These are phyloP conservation scores for Niebla homalea DNA, from an alignment of 495 filamentous ascomycete species.

Conservation along the genomic window DNA sequence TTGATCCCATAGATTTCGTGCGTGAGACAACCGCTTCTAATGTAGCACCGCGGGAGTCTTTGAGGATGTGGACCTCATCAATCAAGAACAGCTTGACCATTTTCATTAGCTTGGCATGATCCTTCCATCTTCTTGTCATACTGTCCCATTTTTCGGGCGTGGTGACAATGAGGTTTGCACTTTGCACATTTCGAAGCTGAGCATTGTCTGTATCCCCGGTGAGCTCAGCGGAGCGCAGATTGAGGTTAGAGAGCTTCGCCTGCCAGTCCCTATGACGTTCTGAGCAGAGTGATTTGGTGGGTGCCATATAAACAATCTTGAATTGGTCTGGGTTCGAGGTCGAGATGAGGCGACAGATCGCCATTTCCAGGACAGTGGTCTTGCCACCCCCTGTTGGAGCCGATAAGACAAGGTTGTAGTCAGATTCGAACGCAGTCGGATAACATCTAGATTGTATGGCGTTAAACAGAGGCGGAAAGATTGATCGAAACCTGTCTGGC, in stretches of 20 bases:
- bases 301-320: conserved; percentile 93
- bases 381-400: conserved; percentile 93
- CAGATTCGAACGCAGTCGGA: conserved; percentile 49
- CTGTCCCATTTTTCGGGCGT: conserved; percentile 99
- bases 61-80: conserved; percentile 93
- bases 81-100: conserved; percentile 86
- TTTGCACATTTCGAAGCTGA: conserved; percentile 62
- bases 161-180: conserved; percentile 83
- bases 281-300: conserved; percentile 83
- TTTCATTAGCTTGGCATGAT: conserved; percentile 70
- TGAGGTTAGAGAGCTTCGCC: conserved; percentile 63
- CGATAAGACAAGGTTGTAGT: conserved; percentile 78
- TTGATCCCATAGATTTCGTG: conserved; percentile 83
- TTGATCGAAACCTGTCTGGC: conserved; percentile 59
- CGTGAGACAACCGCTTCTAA: conserved; percentile 92
- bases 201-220: conserved; percentile 79
- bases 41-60: conserved; percentile 77
- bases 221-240: conserved; percentile 67
- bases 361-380: conserved; percentile 80
- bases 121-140: conserved; percentile 90
- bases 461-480: conserved; percentile 79
- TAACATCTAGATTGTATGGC: conserved; percentile 88
- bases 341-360: conserved; percentile 68
- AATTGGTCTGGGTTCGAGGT: conserved; percentile 51
- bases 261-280: conserved; percentile 79